A percentile compares a stretch with the other conserved stretches of the same genome.
Conservation (phyloP, 768 basidiomycete genomes). For the Pholiota microspora region DNA sequence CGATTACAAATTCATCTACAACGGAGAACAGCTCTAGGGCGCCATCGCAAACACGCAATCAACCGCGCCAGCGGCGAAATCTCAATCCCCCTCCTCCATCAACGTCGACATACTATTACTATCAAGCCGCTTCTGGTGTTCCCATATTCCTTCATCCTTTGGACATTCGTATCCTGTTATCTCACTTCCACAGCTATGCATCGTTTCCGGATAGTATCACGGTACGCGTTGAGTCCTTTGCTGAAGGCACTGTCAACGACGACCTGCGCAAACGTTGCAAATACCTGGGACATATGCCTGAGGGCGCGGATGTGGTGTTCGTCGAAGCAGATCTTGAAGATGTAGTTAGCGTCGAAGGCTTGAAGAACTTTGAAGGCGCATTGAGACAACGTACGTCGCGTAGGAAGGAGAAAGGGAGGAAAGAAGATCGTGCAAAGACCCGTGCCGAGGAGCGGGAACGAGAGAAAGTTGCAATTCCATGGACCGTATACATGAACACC, state of each 20-base stretch:
- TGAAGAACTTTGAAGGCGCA: constrained; percentile 82
- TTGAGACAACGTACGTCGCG: constrained; percentile 72
- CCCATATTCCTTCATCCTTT: constrained; percentile 94
- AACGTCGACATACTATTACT: constrained; percentile 91
- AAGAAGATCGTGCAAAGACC: constrained; percentile 82
- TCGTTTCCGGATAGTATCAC: constrained; percentile 82
- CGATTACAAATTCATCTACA: constrained; percentile 12
- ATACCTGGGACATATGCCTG: constrained; percentile 90
- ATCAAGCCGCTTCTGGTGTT: constrained; percentile 89
- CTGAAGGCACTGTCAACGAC: constrained; percentile 84
- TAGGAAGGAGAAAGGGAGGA: constrained; percentile 78
- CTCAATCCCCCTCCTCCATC: constrained; percentile 85
- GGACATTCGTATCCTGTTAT: constrained; percentile 89
- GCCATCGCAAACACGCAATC: constrained; percentile 34
- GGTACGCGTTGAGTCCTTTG: constrained; percentile 74
- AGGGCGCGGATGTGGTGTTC: constrained; percentile 91
- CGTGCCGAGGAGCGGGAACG: constrained; percentile 75
- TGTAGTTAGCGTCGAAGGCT: constrained; percentile 72
- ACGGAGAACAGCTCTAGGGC: constrained; percentile 12
- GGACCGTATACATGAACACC: constrained; percentile 8
- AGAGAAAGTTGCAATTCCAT: constrained; percentile 48
- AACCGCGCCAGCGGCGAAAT: constrained; percentile 67
- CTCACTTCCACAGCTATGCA: constrained; percentile 78
- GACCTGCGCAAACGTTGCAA: constrained; percentile 94
- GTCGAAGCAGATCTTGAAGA: constrained; percentile 81